Evolutionary conservation across 2,329 filamentous ascomycete genomes (phyloP).

Genomic region (Bipolaris zeicola): DNA sequence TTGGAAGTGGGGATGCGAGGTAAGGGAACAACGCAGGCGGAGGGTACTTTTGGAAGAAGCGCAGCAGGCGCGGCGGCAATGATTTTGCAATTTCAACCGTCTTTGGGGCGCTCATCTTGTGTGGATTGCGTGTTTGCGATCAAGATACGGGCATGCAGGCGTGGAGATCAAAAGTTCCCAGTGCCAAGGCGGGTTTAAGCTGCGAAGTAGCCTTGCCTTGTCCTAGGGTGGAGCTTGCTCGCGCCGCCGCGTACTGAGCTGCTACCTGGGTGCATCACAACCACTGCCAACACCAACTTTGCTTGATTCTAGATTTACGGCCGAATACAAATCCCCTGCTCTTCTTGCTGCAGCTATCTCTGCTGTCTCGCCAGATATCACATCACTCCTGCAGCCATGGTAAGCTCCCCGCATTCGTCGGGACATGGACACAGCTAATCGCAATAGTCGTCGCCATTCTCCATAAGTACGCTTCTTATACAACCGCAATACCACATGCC

Average conservation of each 20-base stretch:
- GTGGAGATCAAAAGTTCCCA: slow-evolving; percentile 16
- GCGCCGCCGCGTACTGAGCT: slow-evolving; percentile 30
- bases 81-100: slow-evolving; percentile 66
- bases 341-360: background rate
- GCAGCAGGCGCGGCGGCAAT: slow-evolving; percentile 77
- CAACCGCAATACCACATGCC: slow-evolving; percentile 10
- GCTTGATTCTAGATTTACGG: background rate
- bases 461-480: slow-evolving; percentile 73
- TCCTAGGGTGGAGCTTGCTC: slow-evolving; percentile 8
- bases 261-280: slow-evolving; percentile 21
- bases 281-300: slow-evolving; percentile 9
- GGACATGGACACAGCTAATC: slow-evolving; percentile 39
- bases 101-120: slow-evolving; percentile 36
- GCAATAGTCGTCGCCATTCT: slow-evolving; percentile 82
- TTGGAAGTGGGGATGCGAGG: slow-evolving; percentile 24
- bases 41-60: slow-evolving; percentile 90
- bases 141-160: background rate
- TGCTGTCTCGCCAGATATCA: background rate
- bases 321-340: background rate
- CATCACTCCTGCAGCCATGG: slow-evolving; percentile 43
- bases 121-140: slow-evolving; percentile 13
- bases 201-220: slow-evolving; percentile 1
- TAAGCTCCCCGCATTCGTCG: slow-evolving; percentile 33
- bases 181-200: slow-evolving; percentile 20
- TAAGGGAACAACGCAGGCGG: slow-evolving; percentile 60